phyloP scores from a whole-genome alignment of 805 yeast species.

The Ogataea sp. region DNA sequence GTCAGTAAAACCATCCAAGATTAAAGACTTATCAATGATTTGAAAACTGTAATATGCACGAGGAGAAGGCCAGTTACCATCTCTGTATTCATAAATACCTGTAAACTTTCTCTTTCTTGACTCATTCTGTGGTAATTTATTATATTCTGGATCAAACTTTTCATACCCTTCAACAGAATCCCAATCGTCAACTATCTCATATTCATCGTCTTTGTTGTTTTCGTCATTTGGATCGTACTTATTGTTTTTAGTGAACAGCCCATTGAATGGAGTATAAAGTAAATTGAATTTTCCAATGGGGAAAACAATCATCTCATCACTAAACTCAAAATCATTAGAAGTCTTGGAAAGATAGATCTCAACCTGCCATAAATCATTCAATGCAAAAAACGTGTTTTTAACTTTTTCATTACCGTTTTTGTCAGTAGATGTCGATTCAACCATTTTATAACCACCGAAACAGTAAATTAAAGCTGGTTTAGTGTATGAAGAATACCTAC shows the following conservation, averaged over 20 bases:
- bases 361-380: slow-evolving; percentile 26
- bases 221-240: not conserved
- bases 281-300: slow-evolving; percentile 23
- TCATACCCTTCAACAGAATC: not conserved
- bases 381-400: slow-evolving; percentile 29
- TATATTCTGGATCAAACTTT: not conserved
- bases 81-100: not conserved
- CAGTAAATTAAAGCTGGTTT: slow-evolving; percentile 29
- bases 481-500: slow-evolving; percentile 2
- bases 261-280: slow-evolving; percentile 11
- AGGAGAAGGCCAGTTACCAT: slow-evolving; percentile 22
- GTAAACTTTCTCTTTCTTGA: not conserved
- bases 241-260: not conserved
- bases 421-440: slow-evolving; percentile 4
- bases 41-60: slow-evolving; percentile 19
- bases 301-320: slow-evolving; percentile 20
- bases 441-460: slow-evolving; percentile 41
- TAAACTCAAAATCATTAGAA: slow-evolving; percentile 15
- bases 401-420: slow-evolving; percentile 15
- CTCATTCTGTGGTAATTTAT: not conserved
- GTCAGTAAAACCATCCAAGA: not conserved
- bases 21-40: slow-evolving; percentile 9
- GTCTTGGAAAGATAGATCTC: slow-evolving; percentile 24
- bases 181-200: not conserved
- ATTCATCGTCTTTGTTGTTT: not conserved